Evolutionary conservation across 139 green algal genomes (phyloP).

Genomic region (Eudorina sp.): DNA sequence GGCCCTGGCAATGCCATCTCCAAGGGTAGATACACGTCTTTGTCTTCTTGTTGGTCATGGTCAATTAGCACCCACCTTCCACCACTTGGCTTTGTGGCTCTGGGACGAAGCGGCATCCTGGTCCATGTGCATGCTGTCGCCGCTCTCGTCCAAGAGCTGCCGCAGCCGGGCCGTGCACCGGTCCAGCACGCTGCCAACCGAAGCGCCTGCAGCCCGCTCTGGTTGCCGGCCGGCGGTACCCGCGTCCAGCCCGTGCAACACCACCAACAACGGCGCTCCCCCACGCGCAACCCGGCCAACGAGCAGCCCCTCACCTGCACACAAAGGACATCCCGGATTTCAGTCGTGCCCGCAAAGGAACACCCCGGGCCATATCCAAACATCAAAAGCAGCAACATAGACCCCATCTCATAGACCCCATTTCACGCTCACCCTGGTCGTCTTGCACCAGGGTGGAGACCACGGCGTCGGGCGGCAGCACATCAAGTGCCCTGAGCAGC

Average conservation of each 20-base stretch:
- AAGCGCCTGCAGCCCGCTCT: not conserved
- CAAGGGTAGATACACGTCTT: no score
- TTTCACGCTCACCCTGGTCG: not conserved
- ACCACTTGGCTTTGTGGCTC: slow-evolving; percentile 57
- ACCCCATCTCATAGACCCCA: no score
- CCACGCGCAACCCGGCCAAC: slow-evolving; percentile 28
- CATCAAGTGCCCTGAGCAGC: not conserved
- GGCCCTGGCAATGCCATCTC: no score
- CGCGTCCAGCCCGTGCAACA: slow-evolving; percentile 5
- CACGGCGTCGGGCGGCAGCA: not conserved
- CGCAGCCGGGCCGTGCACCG: slow-evolving; percentile 56
- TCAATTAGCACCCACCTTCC: slow-evolving; percentile 47
- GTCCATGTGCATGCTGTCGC: slow-evolving; percentile 68
- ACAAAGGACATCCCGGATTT: no score
- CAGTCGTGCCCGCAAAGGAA: no score
- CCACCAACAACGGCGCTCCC: slow-evolving; percentile 51
- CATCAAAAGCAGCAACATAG: no score
- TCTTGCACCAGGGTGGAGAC: not conserved
- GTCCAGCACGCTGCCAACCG: not conserved
- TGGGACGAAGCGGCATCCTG: slow-evolving; percentile 41
- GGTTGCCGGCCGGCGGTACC: not conserved
- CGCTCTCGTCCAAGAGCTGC: slow-evolving; percentile 69
- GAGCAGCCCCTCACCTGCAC: slow-evolving; percentile 31
- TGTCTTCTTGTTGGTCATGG: no score
- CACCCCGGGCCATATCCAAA: no score